Percentiles rank a stretch among this genome's conserved stretches.
phyloP scores from a whole-genome alignment of 805 yeast genomes.

The Metschnikowia sp. region DNA sequence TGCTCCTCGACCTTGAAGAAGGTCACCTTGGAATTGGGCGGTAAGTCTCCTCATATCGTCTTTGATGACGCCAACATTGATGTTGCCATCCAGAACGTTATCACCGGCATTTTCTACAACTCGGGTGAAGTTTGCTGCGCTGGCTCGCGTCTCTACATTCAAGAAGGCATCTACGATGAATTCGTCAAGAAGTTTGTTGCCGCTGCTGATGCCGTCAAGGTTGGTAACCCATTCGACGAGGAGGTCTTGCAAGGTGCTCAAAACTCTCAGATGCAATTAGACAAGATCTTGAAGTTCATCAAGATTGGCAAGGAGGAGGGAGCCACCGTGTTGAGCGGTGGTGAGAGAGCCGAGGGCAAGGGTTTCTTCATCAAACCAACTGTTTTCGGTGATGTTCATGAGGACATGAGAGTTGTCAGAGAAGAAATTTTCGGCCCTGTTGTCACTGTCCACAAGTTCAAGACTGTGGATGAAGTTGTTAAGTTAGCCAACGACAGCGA shows the following conservation, averaged over 20 bases:
- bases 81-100: constrained; percentile 69
- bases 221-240: constrained; percentile 83
- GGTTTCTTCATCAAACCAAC: constrained; percentile 80
- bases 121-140: constrained; percentile 97
- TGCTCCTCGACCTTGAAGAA: constrained; percentile 71
- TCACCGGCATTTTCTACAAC: constrained; percentile 84
- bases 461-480: constrained; percentile 78
- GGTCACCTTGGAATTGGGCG: constrained; percentile 93
- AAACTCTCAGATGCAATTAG: constrained; percentile 74
- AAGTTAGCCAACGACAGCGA: constrained; percentile 72
- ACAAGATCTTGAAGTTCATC: constrained; percentile 73
- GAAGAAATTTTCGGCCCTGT: constrained; percentile 97
- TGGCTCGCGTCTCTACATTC: constrained; percentile 87
- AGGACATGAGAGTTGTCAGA: constrained; percentile 68
- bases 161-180: constrained; percentile 78
- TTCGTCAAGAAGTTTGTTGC: constrained; percentile 59
- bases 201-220: constrained; percentile 51
- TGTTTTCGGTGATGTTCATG: constrained; percentile 75
- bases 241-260: constrained; percentile 88
- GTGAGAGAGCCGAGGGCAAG: constrained; percentile 47
- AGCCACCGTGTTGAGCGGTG: constrained; percentile 79
- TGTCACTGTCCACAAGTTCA: constrained; percentile 77
- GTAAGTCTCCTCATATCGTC: constrained; percentile 90
- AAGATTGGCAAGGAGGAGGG: constrained; percentile 80
- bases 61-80: constrained; percentile 82